Conservation (phyloP, 164 flowering plant genomes). For the Chimonanthus praecox region DNA sequence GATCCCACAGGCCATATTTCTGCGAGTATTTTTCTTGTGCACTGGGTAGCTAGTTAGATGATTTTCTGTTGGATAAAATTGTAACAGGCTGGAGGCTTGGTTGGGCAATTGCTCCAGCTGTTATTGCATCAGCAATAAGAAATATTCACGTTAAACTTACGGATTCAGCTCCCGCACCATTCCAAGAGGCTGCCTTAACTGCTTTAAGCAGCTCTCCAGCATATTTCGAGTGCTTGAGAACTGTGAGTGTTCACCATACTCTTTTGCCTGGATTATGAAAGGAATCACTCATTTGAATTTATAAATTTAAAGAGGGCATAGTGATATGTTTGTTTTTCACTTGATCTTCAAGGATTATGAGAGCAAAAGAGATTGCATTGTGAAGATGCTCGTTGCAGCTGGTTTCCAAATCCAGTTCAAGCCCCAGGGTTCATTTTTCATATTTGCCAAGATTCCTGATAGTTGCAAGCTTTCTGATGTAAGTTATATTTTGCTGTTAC, state of each 20-base stretch:
- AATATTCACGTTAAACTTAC: constrained; percentile 65
- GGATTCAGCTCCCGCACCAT: constrained; percentile 90
- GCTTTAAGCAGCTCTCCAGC: constrained; percentile 56
- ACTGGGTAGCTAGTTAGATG: not conserved
- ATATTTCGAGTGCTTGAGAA: constrained; percentile 47
- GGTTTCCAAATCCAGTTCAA: constrained; percentile 52
- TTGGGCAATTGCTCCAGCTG: constrained; percentile 78
- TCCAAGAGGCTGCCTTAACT: constrained; percentile 78
- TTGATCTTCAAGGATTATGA: constrained; percentile 46
- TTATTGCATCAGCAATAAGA: constrained; percentile 65
- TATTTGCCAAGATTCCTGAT: constrained; percentile 74
- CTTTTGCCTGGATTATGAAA: not conserved
- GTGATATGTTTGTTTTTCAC: not conserved
- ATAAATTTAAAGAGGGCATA: not conserved
- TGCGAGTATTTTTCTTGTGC: not conserved
- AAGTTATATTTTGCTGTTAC: constrained; percentile 12
- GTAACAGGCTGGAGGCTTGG: constrained; percentile 85
- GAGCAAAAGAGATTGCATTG: constrained; percentile 49
- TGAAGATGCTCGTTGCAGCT: constrained; percentile 38
- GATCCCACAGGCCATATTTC: not conserved
- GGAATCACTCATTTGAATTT: not conserved
- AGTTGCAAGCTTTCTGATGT: constrained; percentile 65
- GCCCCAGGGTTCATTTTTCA: constrained; percentile 73
- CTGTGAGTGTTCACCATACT: constrained; percentile 23
- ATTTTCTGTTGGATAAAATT: constrained; percentile 6